phyloP scores from a whole-genome alignment of 345 rosid species.

The Excoecaria cochinchinensis region DNA sequence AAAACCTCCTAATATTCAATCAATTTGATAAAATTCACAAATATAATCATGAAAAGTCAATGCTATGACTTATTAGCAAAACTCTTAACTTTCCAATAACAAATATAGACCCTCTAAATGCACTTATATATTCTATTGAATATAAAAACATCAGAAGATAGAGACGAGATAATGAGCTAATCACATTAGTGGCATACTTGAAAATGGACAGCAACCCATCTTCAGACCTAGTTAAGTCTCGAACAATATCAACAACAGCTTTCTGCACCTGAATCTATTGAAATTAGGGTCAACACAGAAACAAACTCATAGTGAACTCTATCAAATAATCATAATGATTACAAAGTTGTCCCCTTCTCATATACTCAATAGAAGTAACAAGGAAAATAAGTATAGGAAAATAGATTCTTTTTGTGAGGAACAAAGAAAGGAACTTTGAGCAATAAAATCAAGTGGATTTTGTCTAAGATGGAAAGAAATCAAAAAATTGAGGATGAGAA shows the following conservation, averaged over 20 bases:
- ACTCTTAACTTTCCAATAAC: background rate
- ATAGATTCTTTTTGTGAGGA: background rate
- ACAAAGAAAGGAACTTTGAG: background rate
- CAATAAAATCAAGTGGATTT: background rate
- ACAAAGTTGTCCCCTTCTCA: background rate
- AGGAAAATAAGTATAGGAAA: background rate
- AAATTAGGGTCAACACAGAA: background rate
- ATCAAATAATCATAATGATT: background rate
- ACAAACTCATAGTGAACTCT: background rate
- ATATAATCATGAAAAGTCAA: background rate
- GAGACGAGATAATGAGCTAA: conserved; percentile 60
- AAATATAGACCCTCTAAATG: background rate
- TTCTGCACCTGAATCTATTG: conserved; percentile 58
- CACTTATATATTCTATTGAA: background rate
- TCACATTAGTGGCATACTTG: conserved; percentile 42
- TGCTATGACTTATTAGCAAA: background rate
- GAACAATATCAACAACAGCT: conserved; percentile 77
- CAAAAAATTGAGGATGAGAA: background rate
- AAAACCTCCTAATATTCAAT: conserved; percentile 59
- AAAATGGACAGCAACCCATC: conserved; percentile 73
- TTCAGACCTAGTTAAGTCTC: conserved; percentile 81
- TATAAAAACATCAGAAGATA: background rate
- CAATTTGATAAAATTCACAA: background rate
- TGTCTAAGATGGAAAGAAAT: background rate
- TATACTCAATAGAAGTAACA: background rate